Conservation (phyloP, 2,329 filamentous ascomycete species). For the Trichoderma gracile region DNA sequence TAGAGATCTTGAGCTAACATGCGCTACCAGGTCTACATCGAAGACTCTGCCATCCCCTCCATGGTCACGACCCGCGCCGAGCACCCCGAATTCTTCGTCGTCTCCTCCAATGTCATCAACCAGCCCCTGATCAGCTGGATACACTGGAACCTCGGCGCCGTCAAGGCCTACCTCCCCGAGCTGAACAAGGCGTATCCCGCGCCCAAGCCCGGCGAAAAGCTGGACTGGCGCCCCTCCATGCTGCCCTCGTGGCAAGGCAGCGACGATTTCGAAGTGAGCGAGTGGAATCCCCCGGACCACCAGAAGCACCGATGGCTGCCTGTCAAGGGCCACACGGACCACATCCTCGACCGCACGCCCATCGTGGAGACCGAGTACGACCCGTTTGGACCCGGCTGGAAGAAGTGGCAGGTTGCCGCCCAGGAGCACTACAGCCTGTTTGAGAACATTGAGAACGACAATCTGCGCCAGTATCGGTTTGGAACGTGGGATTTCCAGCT, state of each 20-base stretch:
- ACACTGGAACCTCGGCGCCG: slow-evolving; percentile 54
- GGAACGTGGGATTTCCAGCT: slow-evolving; percentile 51
- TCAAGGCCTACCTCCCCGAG: slow-evolving; percentile 57
- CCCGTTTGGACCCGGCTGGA: slow-evolving; percentile 46
- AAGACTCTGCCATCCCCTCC: slow-evolving; percentile 49
- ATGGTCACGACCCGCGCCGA: slow-evolving; percentile 54
- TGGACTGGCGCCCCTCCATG: slow-evolving; percentile 44
- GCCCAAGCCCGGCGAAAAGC: slow-evolving; percentile 32
- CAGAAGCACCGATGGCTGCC: slow-evolving; percentile 54
- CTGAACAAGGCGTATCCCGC: slow-evolving; percentile 32
- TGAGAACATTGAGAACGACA: slow-evolving; percentile 50
- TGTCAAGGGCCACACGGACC: slow-evolving; percentile 37
- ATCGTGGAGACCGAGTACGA: slow-evolving; percentile 52
- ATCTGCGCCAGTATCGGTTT: slow-evolving; percentile 51
- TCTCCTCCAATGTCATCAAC: slow-evolving; percentile 60
- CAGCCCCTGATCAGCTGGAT: slow-evolving; percentile 55
- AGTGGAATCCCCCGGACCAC: slow-evolving; percentile 41
- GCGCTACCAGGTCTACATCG: slow-evolving; percentile 38
- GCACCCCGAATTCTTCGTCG: slow-evolving; percentile 51
- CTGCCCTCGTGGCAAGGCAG: slow-evolving; percentile 40
- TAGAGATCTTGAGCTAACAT: background rate
- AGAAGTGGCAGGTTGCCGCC: slow-evolving; percentile 53
- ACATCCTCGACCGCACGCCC: slow-evolving; percentile 47
- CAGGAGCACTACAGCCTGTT: slow-evolving; percentile 52
- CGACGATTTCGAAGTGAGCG: slow-evolving; percentile 35